phyloP scores from a whole-genome alignment of 192 early-diverging fungal species.

The Helicostylum pulchrum region DNA sequence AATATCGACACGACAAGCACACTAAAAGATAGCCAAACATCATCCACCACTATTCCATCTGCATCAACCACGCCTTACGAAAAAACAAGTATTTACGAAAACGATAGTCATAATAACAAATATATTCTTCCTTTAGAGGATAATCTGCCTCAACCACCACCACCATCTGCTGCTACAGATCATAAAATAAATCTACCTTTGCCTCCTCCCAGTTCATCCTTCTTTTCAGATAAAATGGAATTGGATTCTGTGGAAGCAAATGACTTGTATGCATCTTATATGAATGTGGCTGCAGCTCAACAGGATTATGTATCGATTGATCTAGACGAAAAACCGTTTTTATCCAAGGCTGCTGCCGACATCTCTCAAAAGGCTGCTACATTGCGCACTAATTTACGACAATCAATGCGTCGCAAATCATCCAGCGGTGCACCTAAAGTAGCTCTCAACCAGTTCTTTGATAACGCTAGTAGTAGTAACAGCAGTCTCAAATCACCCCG shows the following conservation, averaged over 20 bases:
- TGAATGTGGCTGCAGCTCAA: conserved; percentile 4
- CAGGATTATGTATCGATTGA: conserved; percentile 16
- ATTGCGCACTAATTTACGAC: conserved; percentile 10
- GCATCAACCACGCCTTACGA: neutral
- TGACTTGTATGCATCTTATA: conserved; percentile 14
- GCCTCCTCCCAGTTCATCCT: conserved; percentile 11
- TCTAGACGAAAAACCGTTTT: conserved; percentile 6
- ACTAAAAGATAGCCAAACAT: conserved; percentile 2
- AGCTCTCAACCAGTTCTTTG: conserved; percentile 5
- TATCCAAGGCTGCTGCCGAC: conserved; percentile 1
- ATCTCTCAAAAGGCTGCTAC: conserved; percentile 24
- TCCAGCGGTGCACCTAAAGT: neutral
- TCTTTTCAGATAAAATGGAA: conserved; percentile 26
- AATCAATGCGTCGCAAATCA: conserved; percentile 24
- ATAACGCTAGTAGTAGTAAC: neutral
- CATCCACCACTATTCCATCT: neutral
- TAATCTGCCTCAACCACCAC: neutral
- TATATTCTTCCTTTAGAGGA: neutral
- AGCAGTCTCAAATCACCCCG: neutral
- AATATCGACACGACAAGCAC: neutral
- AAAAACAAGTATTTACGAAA: neutral
- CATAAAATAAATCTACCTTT: neutral
- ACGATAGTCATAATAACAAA: too few relatives aligned
- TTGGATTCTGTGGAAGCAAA: conserved; percentile 19
- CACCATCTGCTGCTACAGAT: conserved; percentile 6